Base-by-base conservation (phyloP, 176 grass and related monocot species). In the Oryza punctata region DNA sequence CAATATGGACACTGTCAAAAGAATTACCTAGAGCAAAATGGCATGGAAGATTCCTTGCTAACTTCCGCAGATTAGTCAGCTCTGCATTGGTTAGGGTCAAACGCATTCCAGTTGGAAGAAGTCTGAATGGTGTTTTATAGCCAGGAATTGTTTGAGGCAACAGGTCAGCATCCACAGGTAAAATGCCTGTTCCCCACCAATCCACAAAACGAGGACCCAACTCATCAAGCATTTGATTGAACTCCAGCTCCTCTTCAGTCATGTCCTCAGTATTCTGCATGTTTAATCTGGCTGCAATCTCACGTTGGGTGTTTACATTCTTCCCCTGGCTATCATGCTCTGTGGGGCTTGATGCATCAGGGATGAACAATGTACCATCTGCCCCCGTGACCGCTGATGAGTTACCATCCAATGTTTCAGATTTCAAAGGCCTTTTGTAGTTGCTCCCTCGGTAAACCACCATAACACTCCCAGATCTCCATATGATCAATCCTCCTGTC, bases 391-490 rank as follows among this genome's bases (percentile, higher is more conserved):
- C 66, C 9, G 78, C 33, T 23, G 85, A 60, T 18, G 70, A 75
- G 63, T 77, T 44, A 23, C 63, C 78, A 66, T 85, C 67, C 26
- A 77, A 30, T 67, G 88, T 25, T 86, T 91, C 85, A 84, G 85
- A 88, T 85, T 79, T 89, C 15, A 88, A 73, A 83, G 91, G 85
- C 43, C 83, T 85, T 27, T 91, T 93, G 77, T 95, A 98, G 78
- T 94, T 93, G 72, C 74, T 79, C 44, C 93, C 91, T 18, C 91
- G 87, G 67, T 95, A 95, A 60, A 95, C 93, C 76, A 98, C 93
- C 96, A 98, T 98, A 13, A 94, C 91, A 90, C 96, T 95, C 69
- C 93, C 93, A 26, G 96, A 91, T 76, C 96, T 93, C 96, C 96
- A 98, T 70, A 98, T 90, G 76, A 98, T 90, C 47, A 95, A 74